Evolutionary conservation across 2,329 filamentous ascomycete species (phyloP), one percentile per base, ranked within the genome.

Genomic region (Cordyceps tenuipes): DNA sequence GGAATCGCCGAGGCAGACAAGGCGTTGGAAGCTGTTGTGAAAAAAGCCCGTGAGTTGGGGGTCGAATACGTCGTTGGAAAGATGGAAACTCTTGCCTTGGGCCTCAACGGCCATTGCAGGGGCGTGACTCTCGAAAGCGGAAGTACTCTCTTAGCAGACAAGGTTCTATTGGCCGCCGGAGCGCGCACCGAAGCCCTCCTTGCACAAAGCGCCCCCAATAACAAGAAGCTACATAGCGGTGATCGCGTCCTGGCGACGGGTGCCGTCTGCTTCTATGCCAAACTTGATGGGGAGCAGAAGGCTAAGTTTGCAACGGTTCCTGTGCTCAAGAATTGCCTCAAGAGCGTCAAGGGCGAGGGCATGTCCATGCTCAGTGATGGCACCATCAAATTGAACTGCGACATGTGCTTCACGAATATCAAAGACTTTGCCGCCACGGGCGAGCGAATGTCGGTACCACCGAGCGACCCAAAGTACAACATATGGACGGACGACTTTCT

Each of bases 301-400:
- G 67, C 76, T 56, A 71, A 73, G 65, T 79, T 83, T 60, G 68
- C 74, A 44, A 64, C 76, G 21, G 75, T 82, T 43, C 84, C 84
- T 0, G 80, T 86, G 0, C 72, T 86, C 55, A 75, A 78, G 67
- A 77, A 78, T 67, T 73, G 71, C 55, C 64, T 76, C 55, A 67
- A 69, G 6, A 65, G 72, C 44, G 75, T 77, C 41, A 75, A 76
- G 65, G 76, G 74, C 23, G 74, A 76, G 64, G 72, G 73, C 54
- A 76, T 76, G 73, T 76, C 73, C 8, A 76, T 75, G 15, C 79
- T 79, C 9, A 64, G 68, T 3, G 72, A 79, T 36, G 77, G 79
- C 1, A 72, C 80, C 2, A 75, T 87, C 61, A 87, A 87, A 68
- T 84, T 85, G 72, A 85, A 83, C 61, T 83, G 82, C 66, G 76